A percentile compares a stretch with the other conserved stretches of the same genome.
These are phyloP conservation scores for Ziziphus jujuba DNA, from an alignment of 306 rosid genomes.

Conservation along the genomic window DNA sequence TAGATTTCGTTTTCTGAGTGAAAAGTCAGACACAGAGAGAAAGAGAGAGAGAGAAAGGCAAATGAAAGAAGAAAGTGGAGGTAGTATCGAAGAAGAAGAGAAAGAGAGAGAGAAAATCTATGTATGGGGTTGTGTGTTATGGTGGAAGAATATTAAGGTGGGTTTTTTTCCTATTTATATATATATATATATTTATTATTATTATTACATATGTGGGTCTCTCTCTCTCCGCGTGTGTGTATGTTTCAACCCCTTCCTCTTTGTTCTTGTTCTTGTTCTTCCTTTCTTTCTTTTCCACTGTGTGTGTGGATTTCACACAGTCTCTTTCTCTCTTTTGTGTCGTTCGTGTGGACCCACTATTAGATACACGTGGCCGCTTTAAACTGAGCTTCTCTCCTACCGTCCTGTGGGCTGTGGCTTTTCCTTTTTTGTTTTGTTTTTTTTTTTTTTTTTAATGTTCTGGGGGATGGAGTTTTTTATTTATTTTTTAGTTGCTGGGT, in stretches of 20 bases:
- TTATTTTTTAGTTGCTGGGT: neutral
- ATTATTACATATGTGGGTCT: no score
- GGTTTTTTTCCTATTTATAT: no score
- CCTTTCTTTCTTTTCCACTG: neutral
- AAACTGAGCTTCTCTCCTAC: neutral
- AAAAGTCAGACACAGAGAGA: neutral
- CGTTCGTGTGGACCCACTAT: conserved; percentile 6
- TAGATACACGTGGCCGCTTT: conserved; percentile 17
- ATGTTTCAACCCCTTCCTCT: conserved; percentile 17
- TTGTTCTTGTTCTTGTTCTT: neutral
- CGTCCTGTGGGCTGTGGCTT: neutral
- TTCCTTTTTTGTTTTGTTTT: neutral
- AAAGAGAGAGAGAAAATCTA: conserved; percentile 10
- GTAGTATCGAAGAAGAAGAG: no score
- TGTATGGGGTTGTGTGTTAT: conserved; percentile 21
- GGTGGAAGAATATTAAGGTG: conserved; percentile 6
- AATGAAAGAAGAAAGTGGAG: neutral
- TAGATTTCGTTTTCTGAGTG: neutral
- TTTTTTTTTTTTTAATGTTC: neutral
- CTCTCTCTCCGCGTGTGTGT: conserved; percentile 7
- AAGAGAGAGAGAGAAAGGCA: conserved; percentile 3
- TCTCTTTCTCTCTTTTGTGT: neutral
- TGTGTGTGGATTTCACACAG: neutral
- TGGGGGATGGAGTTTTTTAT: no score
- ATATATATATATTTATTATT: no score